phyloP scores from a whole-genome alignment of 1,284 basidiomycete genomes.

The Phellopilus nigrolimitatus region DNA sequence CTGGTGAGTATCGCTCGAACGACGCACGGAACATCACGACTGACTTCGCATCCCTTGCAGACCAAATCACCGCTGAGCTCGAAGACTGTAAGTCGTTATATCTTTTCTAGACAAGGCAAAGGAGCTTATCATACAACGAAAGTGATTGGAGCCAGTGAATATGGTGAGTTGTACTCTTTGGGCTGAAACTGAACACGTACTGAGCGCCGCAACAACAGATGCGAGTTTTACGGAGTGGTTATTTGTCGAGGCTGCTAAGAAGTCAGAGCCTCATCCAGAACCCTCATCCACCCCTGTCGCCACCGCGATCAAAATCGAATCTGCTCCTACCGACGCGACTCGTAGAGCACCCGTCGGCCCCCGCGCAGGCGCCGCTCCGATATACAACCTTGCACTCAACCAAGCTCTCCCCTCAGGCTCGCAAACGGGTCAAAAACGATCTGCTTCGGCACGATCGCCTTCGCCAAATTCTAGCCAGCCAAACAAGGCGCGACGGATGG shows the following conservation, averaged over 20 bases:
- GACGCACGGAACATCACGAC: not conserved
- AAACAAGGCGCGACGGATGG: slow-evolving; percentile 24
- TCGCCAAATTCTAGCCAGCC: slow-evolving; percentile 66
- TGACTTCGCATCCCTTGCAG: slow-evolving; percentile 35
- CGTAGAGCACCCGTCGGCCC: slow-evolving; percentile 5
- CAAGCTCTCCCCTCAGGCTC: slow-evolving; percentile 68
- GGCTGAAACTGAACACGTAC: not conserved
- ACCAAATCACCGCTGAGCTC: slow-evolving; percentile 76
- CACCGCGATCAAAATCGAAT: not conserved
- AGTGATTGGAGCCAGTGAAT: slow-evolving; percentile 62
- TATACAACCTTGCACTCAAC: slow-evolving; percentile 39
- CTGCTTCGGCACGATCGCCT: slow-evolving; percentile 37
- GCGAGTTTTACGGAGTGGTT: slow-evolving; percentile 79
- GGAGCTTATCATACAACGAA: slow-evolving; percentile 22
- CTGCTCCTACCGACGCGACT: slow-evolving; percentile 11
- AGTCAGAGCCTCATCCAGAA: slow-evolving; percentile 32
- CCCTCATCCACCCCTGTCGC: slow-evolving; percentile 31
- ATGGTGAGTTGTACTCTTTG: slow-evolving; percentile 12
- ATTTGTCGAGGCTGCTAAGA: slow-evolving; percentile 72
- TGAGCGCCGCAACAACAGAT: slow-evolving; percentile 41
- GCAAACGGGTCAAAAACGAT: slow-evolving; percentile 48
- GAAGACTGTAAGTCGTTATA: slow-evolving; percentile 64
- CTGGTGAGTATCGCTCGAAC: slow-evolving; percentile 40
- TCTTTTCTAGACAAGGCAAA: slow-evolving; percentile 13
- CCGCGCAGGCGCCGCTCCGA: slow-evolving; percentile 5